Percentiles rank a stretch among this genome's conserved stretches.
Evolutionary conservation across 768 basidiomycete species (phyloP).

Genomic region (Auricularia sp.): DNA sequence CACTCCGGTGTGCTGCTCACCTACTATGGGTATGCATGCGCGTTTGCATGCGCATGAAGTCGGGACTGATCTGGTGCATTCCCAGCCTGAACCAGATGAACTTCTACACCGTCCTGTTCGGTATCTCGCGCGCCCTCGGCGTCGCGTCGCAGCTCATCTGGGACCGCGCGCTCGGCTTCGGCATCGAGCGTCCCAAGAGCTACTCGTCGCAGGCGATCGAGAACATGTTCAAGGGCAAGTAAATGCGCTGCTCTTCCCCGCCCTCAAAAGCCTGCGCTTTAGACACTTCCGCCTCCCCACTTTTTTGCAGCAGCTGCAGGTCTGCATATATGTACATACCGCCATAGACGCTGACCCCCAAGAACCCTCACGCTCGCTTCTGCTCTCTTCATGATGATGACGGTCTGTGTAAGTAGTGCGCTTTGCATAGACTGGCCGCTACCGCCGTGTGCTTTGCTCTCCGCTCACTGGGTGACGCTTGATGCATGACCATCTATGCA

Average conservation of each 20-base stretch:
- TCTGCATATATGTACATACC: not conserved
- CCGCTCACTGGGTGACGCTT: not conserved
- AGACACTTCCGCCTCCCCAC: too few relatives aligned
- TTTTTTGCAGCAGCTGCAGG: too few relatives aligned
- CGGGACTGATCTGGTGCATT: too few relatives aligned
- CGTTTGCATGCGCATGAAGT: too few relatives aligned
- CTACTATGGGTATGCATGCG: slow-evolving; percentile 43
- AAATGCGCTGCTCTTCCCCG: not conserved
- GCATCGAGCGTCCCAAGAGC: slow-evolving; percentile 86
- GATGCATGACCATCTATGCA: too few relatives aligned
- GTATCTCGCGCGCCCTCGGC: slow-evolving; percentile 90
- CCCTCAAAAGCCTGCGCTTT: not conserved
- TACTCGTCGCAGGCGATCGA: slow-evolving; percentile 75
- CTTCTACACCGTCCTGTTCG: slow-evolving; percentile 96
- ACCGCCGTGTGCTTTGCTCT: not conserved
- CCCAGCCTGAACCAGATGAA: slow-evolving; percentile 70
- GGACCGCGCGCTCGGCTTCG: slow-evolving; percentile 83
- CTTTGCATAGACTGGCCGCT: not conserved
- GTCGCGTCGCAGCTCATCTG: slow-evolving; percentile 84
- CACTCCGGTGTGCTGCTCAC: slow-evolving; percentile 87
- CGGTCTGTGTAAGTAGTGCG: not conserved
- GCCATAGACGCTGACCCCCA: not conserved
- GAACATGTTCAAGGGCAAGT: slow-evolving; percentile 62
- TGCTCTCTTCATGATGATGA: not conserved
- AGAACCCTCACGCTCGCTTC: not conserved